phyloP scores from a whole-genome alignment of 495 filamentous ascomycete species.

The Xanthoparmelia taractica region DNA sequence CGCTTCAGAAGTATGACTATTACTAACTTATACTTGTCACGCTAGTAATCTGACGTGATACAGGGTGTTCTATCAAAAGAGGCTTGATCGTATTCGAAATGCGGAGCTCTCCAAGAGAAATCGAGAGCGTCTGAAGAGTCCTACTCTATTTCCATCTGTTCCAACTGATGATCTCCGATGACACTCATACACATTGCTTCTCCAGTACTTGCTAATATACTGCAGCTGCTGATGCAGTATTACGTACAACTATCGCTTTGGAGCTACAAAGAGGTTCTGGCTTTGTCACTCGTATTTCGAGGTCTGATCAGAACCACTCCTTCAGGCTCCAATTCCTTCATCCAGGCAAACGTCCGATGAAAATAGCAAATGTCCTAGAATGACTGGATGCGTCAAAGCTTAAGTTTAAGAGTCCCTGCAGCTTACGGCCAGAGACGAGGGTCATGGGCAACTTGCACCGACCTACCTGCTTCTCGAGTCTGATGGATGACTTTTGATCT shows the following conservation, averaged over 20 bases:
- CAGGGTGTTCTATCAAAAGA: constrained; percentile 81
- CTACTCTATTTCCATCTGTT: constrained; percentile 73
- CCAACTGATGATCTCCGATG: constrained; percentile 52
- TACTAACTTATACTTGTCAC: not conserved
- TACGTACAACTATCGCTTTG: not conserved
- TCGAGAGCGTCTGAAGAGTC: constrained; percentile 70
- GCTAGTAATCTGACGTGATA: constrained; percentile 23
- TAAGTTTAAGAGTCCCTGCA: not conserved
- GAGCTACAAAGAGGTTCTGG: not conserved
- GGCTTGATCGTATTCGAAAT: constrained; percentile 69
- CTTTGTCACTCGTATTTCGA: not conserved
- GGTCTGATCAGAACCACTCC: not conserved
- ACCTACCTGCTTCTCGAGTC: not conserved
- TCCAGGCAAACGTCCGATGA: not conserved
- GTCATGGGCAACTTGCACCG: not conserved
- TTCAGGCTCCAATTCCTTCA: not conserved
- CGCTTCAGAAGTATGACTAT: constrained; percentile 64
- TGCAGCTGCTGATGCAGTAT: not conserved
- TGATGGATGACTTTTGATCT: not conserved
- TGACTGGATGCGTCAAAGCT: not conserved
- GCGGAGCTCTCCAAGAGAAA: constrained; percentile 75
- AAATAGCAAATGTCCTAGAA: not conserved
- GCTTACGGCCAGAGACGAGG: not conserved
- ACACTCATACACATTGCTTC: not conserved
- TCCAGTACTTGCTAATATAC: not conserved